Evolutionary conservation across 495 filamentous ascomycete genomes (phyloP).

Genomic region (Penicillium cataractarum): DNA sequence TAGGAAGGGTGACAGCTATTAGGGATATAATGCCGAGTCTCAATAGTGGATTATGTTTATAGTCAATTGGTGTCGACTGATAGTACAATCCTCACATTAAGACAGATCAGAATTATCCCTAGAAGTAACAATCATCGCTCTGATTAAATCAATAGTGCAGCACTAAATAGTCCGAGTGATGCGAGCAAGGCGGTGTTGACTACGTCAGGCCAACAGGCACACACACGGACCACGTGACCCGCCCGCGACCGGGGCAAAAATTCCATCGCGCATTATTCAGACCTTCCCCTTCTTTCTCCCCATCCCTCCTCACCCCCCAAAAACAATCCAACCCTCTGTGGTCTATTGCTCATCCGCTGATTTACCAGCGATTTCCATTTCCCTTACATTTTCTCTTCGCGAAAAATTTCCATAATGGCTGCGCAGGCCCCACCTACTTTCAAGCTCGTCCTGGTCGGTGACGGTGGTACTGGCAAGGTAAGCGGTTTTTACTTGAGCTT

Average conservation of each 20-base stretch:
- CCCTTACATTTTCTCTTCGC: slow-evolving; percentile 5
- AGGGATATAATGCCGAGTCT: background rate
- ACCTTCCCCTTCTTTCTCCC: slow-evolving; percentile 30
- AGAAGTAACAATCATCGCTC: background rate
- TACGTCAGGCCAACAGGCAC: slow-evolving; percentile 38
- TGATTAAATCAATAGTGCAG: background rate
- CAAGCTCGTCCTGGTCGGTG: slow-evolving; percentile 99
- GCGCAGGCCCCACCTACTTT: slow-evolving; percentile 71
- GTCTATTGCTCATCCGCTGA: slow-evolving; percentile 9
- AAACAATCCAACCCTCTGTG: slow-evolving; percentile 23
- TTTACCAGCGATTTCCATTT: slow-evolving; percentile 6
- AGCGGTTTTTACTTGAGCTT: slow-evolving; percentile 34
- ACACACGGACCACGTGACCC: slow-evolving; percentile 40
- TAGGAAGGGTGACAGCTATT: background rate
- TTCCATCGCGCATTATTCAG: slow-evolving; percentile 45
- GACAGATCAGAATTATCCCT: background rate
- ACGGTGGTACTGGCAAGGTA: slow-evolving; percentile 99
- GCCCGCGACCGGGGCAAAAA: slow-evolving; percentile 48
- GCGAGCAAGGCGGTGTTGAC: slow-evolving; percentile 19
- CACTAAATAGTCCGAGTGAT: background rate
- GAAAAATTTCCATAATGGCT: slow-evolving; percentile 59
- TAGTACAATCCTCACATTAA: background rate
- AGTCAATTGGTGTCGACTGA: background rate
- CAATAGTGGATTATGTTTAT: background rate
- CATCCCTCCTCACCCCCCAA: slow-evolving; percentile 15